Evolutionary conservation across 2,329 filamentous ascomycete species (phyloP).

Genomic region (Pezicula radicicola): DNA sequence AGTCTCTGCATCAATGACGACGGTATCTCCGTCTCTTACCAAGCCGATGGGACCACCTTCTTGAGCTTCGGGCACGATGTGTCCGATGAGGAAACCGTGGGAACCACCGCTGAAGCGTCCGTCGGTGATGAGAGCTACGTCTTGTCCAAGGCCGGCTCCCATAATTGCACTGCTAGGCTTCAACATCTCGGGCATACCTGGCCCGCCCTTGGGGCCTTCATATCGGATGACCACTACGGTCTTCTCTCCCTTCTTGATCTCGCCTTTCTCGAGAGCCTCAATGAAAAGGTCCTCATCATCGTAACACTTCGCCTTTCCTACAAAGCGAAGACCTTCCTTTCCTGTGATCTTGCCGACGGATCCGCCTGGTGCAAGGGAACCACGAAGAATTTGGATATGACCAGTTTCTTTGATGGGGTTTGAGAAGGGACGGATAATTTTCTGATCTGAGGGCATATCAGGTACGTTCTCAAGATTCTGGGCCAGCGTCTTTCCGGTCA

Average conservation of each 20-base stretch:
- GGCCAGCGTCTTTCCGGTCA: constrained; percentile 55
- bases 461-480: constrained; percentile 56
- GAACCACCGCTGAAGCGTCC: constrained; percentile 58
- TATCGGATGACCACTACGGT: constrained; percentile 75
- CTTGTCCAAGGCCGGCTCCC: constrained; percentile 67
- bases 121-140: constrained; percentile 71
- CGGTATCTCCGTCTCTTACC: constrained; percentile 54
- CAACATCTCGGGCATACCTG: constrained; percentile 73
- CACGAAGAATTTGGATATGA: constrained; percentile 71
- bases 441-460: constrained; percentile 65
- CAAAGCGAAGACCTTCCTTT: constrained; percentile 68
- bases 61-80: constrained; percentile 60
- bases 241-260: constrained; percentile 74
- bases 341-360: constrained; percentile 75
- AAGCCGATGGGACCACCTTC: constrained; percentile 57
- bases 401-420: constrained; percentile 70
- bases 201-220: constrained; percentile 70
- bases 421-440: constrained; percentile 65
- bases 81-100: constrained; percentile 61
- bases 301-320: constrained; percentile 67
- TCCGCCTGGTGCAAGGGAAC: constrained; percentile 66
- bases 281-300: constrained; percentile 70
- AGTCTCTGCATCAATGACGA: constrained; percentile 57
- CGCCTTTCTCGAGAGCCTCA: constrained; percentile 60
- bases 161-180: constrained; percentile 72